A percentile compares a stretch with the other conserved stretches of the same genome.
Evolutionary conservation across 1,284 basidiomycete species (phyloP).

Genomic region (Agaricales sp.): DNA sequence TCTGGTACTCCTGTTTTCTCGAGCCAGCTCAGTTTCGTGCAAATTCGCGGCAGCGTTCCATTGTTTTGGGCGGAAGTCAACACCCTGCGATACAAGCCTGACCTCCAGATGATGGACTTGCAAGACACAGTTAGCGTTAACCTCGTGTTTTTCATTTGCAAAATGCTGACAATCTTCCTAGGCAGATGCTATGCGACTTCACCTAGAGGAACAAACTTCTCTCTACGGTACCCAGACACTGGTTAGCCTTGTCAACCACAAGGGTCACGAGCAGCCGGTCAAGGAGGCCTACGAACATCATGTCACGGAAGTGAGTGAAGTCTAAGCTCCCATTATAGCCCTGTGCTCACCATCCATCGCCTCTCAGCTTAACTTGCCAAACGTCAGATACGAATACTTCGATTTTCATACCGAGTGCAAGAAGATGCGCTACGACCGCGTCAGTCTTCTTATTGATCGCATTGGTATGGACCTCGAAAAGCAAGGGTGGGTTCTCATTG

Average conservation of each 20-base stretch:
- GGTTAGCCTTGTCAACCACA: conserved; percentile 93
- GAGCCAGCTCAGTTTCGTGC: conserved; percentile 75
- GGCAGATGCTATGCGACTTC: conserved; percentile 64
- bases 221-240: conserved; percentile 78
- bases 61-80: conserved; percentile 98
- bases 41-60: conserved; percentile 91
- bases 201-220: conserved; percentile 68
- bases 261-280: conserved; percentile 89
- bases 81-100: conserved; percentile 94
- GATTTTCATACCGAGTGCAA: conserved; percentile 98
- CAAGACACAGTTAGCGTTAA: conserved; percentile 58
- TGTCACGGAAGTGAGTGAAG: conserved; percentile 42
- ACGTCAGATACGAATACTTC: conserved; percentile 89
- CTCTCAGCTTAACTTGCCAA: conserved; percentile 45
- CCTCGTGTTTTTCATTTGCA: conserved; percentile 8
- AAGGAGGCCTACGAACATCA: conserved; percentile 92
- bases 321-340: conserved; percentile 3
- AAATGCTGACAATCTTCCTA: conserved; percentile 19
- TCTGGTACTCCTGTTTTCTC: conserved; percentile 39
- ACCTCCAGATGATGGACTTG: conserved; percentile 92
- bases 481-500: conserved; percentile 47
- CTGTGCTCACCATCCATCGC: conserved; percentile 6
- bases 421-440: conserved; percentile 91
- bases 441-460: conserved; percentile 74
- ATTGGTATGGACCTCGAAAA: conserved; percentile 65